Conservation (phyloP, 208 protist genomes). For the Plasmodiophora brassicae region DNA sequence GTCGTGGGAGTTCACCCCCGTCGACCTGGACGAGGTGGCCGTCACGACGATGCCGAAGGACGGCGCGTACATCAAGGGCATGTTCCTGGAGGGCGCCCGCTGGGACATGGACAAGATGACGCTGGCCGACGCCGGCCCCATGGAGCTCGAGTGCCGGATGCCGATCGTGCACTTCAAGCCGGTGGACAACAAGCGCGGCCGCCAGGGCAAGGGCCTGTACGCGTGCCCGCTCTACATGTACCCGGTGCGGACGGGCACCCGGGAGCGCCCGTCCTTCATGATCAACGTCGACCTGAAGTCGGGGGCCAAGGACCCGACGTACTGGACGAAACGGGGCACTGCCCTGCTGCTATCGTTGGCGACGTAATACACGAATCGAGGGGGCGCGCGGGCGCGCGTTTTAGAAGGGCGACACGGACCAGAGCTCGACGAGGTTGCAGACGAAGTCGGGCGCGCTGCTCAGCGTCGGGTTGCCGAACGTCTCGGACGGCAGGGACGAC, state of each 20-base stretch:
- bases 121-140: constrained; percentile 86
- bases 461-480: background rate
- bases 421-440: background rate
- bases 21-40: constrained; percentile 75
- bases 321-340: constrained; percentile 93
- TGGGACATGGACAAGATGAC: constrained; percentile 80
- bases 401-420: too few relatives aligned
- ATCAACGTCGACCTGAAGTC: constrained; percentile 85
- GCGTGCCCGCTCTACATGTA: constrained; percentile 94
- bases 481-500: background rate
- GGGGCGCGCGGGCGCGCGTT: too few relatives aligned
- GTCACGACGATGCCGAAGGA: constrained; percentile 82
- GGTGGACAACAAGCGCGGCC: constrained; percentile 71
- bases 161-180: constrained; percentile 97
- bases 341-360: constrained; percentile 81
- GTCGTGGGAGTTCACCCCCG: constrained; percentile 90
- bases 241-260: constrained; percentile 85
- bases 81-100: constrained; percentile 91
- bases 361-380: too few relatives aligned
- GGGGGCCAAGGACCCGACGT: constrained; percentile 70
- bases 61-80: constrained; percentile 87
- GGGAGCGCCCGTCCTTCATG: constrained; percentile 90
- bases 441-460: background rate
- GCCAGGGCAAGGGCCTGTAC: constrained; percentile 73
- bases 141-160: constrained; percentile 90